Base-by-base conservation (phyloP, 495 filamentous ascomycete genomes). In the Penicillium mononematosum region DNA sequence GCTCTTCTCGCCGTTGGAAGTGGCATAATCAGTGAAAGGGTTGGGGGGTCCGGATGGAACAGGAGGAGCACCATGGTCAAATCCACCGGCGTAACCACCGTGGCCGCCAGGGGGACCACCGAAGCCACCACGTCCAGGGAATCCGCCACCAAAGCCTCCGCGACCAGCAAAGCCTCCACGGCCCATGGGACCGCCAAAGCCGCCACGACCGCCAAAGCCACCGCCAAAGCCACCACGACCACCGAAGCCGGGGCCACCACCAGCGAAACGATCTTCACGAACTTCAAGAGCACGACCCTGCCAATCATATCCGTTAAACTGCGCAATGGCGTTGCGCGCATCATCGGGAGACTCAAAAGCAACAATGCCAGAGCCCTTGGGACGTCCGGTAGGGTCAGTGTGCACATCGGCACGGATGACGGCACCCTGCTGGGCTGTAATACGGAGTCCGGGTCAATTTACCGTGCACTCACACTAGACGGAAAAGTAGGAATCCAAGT, bases 221-320 rank as follows among this genome's bases (percentile, higher is more conserved):
- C 79, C 80, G 36, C 68, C 74, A 55, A 69, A 77, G 49, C 75
- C 74, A 20, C 78, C 79, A 41, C 73, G 66, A 58, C 82, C 82
- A 53, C 70, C 77, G 34, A 70, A 51, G 29, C 81, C 78, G 51
- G 74, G 70, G 46, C 75, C 75, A 58, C 80, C 81, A 44, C 80
- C 81, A 56, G 95, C 95, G 70, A 92, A 98, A 38, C 95, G 87
- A 72, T 98, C 94, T 70, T 98, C 95, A 59, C 95, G 91, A 49
- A 98, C 94, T 70, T 98, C 95, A 36, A 98, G 81, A 53, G 85
- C 72, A 58, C 94, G 89, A 19, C 94, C 94, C 72, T 98, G 93
- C 94, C 94, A 98, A 48, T 98, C 94, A 70, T 96, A 97, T 55
- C 93, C 93, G 69, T 98, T 98, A 79, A 97, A 98, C 69, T 96